Evolutionary conservation across 805 yeast genomes (phyloP), one percentile per base, ranked within the genome.

Genomic region (Cyberlindnera veronae): DNA sequence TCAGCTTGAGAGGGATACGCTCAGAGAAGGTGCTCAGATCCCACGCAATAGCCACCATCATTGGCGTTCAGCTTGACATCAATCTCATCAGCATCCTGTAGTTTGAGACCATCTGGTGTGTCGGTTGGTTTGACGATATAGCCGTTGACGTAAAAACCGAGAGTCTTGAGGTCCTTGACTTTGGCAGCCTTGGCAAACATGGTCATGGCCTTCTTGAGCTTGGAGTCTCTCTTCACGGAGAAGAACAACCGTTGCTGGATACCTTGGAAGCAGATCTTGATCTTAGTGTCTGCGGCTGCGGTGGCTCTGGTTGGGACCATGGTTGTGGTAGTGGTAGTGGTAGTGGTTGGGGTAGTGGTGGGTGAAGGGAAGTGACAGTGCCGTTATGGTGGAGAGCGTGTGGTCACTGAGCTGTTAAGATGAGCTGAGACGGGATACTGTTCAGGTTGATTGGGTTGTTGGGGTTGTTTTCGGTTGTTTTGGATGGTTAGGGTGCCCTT

Each of bases 201-300:
- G 5, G 34, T 34, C 45, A 45, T 47, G 5, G 50, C 44, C 24
- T 44, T 53, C 3, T 20, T 40, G 32, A 53, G 18, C 29, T 44
- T 50, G 13, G 50, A 39, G 2, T 31, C 34, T 21, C 24, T 42
- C 21, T 41, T 47, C 19, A 50, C 18, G 1, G 50, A 44, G 20
- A 50, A 53, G 32, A 30, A 50, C 16, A 53, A 37, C 6, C 40
- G 44, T 3, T 40, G 41, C 3, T 34, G 47, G 6, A 41, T 13
- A 3, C 57, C 57, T 14, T 39, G 22, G n/a, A 53, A 36, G 12
- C 46, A 49, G 8, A 49, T 34, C 17, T 44, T 49, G 24, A 53
- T 44, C 44, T 44, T 39, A 11, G 24, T 8, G 11, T 21, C 24
- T 21, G 24, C 10, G 24, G 7, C 24, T 21, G 24, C 11, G 7